Evolutionary conservation across 2,329 filamentous ascomycete genomes (phyloP), one percentile per base, ranked within the genome.

Genomic region (Huntiella omanensis): DNA sequence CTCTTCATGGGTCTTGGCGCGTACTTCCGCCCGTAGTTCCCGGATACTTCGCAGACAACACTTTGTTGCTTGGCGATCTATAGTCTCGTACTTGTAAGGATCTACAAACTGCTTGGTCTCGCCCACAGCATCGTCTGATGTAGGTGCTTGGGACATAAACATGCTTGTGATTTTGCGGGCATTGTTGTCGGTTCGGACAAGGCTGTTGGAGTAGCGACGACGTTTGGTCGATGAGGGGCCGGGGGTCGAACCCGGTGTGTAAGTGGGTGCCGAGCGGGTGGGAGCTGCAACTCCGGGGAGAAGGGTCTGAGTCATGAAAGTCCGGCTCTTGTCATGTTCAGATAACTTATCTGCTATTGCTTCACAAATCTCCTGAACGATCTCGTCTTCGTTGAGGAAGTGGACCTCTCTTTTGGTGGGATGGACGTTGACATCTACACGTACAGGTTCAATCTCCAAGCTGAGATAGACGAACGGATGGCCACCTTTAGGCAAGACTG

Each of bases 341-440:
- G 85, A 81, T 3, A 98, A 70, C 53, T 80, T 80, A 6, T 74
- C 69, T 45, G 83, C 74, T 16, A 98, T 81, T 45, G 83, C 74
- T 50, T 79, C 75, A 62, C 87, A 95, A 4, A 98, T 77, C 11
- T 75, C 72, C 52, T 91, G 83, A 40, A 91, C 81, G 40, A 98
- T 93, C 54, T 98, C 91, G 52, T 98, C 91, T 59, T 98, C 91
- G 51, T 96, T 94, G 16, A 98, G 69, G 55, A 98, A 96, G 56
- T 96, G 91, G 15, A 98, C 91, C 58, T 98, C 88, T 43, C 85
- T 73, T 60, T 98, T 98, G 0, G 91, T 98, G 0, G 91, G 91
- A 60, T 98, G 91, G 1, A 98, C 82, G 54, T 98, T 98, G 57
- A 98, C 92, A 59, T 98, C 91, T 3, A 98, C 85, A 45, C 88